phyloP scores from a whole-genome alignment of 768 basidiomycete species.

The Leccinum variicolor region DNA sequence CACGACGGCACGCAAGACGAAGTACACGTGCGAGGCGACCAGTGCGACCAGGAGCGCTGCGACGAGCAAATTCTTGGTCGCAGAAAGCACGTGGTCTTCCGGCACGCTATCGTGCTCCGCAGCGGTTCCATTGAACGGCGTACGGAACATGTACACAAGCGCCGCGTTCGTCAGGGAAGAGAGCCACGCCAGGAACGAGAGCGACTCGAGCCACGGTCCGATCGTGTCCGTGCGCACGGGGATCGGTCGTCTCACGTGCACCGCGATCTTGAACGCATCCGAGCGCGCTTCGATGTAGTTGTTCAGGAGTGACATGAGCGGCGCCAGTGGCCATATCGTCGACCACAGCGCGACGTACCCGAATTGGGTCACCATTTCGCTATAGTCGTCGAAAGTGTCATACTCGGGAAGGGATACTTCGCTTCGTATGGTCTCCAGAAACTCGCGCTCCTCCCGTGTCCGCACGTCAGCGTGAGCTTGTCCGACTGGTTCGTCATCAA shows the following conservation, averaged over 20 bases:
- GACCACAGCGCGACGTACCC: conserved; percentile 93
- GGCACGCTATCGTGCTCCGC: conserved; percentile 1
- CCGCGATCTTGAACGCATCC: conserved; percentile 93
- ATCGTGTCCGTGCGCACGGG: conserved; percentile 88
- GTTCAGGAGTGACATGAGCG: conserved; percentile 87
- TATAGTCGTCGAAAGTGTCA: conserved; percentile 82
- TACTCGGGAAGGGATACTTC: conserved; percentile 83
- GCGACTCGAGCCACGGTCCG: conserved; percentile 89
- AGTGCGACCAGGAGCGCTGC: conserved; percentile 74
- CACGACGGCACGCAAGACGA: conserved; percentile 59
- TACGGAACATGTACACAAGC: conserved; percentile 86
- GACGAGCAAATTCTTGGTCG: conserved; percentile 50
- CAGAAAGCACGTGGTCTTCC: conserved; percentile 27
- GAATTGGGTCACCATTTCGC: conserved; percentile 96
- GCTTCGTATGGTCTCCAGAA: conserved; percentile 71
- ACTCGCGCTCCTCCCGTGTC: conserved; percentile 65
- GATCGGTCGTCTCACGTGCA: conserved; percentile 79
- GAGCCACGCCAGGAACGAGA: conserved; percentile 88
- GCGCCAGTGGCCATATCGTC: conserved; percentile 90
- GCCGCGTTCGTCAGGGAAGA: conserved; percentile 85
- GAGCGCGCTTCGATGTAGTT: conserved; percentile 90
- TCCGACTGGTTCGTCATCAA: conserved; percentile 54
- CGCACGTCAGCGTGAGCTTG: conserved; percentile 30
- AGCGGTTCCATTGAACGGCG: conserved; percentile 27
- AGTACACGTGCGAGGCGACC: conserved; percentile 82